Percentiles rank a stretch among this genome's conserved stretches.
Conservation (phyloP, 2,329 filamentous ascomycete species). For the Pezicula rhizophila region DNA sequence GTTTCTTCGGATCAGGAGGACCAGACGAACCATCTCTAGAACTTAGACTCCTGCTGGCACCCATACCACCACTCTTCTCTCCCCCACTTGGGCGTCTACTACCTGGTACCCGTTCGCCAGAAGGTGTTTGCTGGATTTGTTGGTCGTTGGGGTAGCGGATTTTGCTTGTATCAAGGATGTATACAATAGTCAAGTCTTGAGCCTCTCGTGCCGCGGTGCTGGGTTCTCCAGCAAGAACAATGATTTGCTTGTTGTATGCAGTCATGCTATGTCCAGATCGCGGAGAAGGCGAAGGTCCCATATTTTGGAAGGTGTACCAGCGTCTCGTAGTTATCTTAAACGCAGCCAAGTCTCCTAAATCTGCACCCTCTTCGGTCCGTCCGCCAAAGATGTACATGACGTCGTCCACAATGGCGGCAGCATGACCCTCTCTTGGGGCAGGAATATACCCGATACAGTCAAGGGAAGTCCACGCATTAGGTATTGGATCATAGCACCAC, state of each 20-base stretch:
- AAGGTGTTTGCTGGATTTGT: conserved; percentile 29
- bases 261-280: conserved; percentile 98
- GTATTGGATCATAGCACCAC: conserved; percentile 84
- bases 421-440: conserved; percentile 86
- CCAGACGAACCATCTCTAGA: conserved; percentile 22
- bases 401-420: conserved; percentile 87
- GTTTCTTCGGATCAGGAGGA: conserved; percentile 39
- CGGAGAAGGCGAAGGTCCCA: conserved; percentile 91
- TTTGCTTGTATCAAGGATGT: conserved; percentile 89
- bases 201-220: conserved; percentile 78
- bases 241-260: conserved; percentile 82
- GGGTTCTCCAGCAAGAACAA: conserved; percentile 89
- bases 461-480: conserved; percentile 79
- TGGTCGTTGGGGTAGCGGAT: conserved; percentile 89
- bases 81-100: conserved; percentile 38
- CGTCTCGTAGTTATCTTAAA: conserved; percentile 75
- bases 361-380: conserved; percentile 84
- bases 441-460: conserved; percentile 99
- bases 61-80: conserved; percentile 22
- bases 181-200: conserved; percentile 80
- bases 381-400: conserved; percentile 99
- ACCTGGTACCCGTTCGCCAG: conserved; percentile 33
- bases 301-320: conserved; percentile 99
- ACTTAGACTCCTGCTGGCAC: conserved; percentile 18
- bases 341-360: conserved; percentile 88